phyloP scores from a whole-genome alignment of 108 stramenopile species.

The Stephanodiscus minutulus region DNA sequence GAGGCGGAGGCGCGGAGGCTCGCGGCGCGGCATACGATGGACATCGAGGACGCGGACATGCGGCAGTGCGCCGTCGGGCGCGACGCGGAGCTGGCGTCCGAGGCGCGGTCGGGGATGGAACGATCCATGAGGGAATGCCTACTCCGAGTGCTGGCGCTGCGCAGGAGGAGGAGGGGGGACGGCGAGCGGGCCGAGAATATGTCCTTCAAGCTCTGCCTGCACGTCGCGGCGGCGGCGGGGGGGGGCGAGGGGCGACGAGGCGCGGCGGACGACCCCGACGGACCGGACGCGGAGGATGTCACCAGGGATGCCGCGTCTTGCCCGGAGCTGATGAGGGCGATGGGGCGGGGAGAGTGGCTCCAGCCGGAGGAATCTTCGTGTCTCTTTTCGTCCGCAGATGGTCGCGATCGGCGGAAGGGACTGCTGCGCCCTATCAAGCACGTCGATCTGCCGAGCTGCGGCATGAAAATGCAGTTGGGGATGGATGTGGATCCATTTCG shows the following conservation, averaged over 20 bases:
- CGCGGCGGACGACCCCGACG: neutral
- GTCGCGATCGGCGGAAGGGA: slow-evolving; percentile 13
- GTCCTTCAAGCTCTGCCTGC: slow-evolving; percentile 47
- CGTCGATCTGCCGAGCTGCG: slow-evolving; percentile 34
- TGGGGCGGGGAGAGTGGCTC: slow-evolving; percentile 42
- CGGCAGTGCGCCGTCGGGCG: slow-evolving; percentile 6
- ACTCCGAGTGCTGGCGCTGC: slow-evolving; percentile 28
- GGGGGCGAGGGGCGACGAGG: neutral
- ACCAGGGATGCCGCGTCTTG: slow-evolving; percentile 4
- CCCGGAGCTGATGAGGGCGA: slow-evolving; percentile 34
- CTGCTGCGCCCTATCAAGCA: slow-evolving; percentile 37
- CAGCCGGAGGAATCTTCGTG: slow-evolving; percentile 35
- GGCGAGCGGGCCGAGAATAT: slow-evolving; percentile 46
- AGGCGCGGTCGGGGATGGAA: slow-evolving; percentile 33
- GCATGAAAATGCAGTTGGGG: slow-evolving; percentile 40
- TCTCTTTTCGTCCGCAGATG: slow-evolving; percentile 13
- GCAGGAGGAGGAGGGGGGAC: slow-evolving; percentile 19
- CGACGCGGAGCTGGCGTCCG: slow-evolving; percentile 29
- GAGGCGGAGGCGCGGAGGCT: neutral
- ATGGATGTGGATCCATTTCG: slow-evolving; percentile 32
- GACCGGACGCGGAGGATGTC: neutral
- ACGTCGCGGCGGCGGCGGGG: neutral
- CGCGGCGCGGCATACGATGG: neutral
- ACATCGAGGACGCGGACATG: slow-evolving; percentile 6
- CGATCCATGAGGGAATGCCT: slow-evolving; percentile 45